Base-by-base conservation (phyloP, 768 basidiomycete species). In the Ephemerocybe angulata region DNA sequence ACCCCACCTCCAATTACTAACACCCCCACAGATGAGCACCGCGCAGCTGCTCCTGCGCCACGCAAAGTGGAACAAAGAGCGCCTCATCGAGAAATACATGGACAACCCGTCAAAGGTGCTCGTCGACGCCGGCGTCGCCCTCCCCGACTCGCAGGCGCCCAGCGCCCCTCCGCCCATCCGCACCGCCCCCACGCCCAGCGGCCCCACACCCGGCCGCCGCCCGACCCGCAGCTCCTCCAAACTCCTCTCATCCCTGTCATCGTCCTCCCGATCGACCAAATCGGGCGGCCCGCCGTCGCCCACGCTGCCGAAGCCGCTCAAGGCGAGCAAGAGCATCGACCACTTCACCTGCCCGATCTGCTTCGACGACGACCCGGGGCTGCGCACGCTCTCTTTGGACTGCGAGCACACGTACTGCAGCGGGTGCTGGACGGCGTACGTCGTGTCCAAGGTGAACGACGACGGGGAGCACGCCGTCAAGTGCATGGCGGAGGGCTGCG, bases 31-130 rank as follows among this genome's bases (percentile, higher is more conserved):
- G 93, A 62, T 70, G 2, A 81, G 81, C 62, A 81, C 81, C 2
- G 94, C 94, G 3, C 78, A 84, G 2, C 73, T 94, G 28, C 78
- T 99, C 5, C 75, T 99, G 55, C 84, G 94, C 27, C 75, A 90
- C 72, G 83, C 88, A 77, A 76, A 80, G 53, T 99, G 97, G 97
- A 98, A 98, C 78, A 92, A 91, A 66, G 97, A 99, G 68, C 86
- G 87, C 53, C 81, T 99, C 21, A 92, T 93, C 61, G 96, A 98
- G 73, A 89, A 91, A 68, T 98, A 92, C 72, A 97, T 97, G 93
- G 96, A 98, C 63, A 90, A 93, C 56, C 83, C 91, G 1, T 76
- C 84, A 19, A 72, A 74, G 7, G 81, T 94, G 15, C 82, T 87
- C 27, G 77, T 83, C 25, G 81, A 83, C 6, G 93, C 95, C 1